A percentile compares a stretch with the other conserved stretches of the same genome.
Evolutionary conservation across 768 basidiomycete genomes (phyloP).

Genomic region (Candolleomyces eurysporus): DNA sequence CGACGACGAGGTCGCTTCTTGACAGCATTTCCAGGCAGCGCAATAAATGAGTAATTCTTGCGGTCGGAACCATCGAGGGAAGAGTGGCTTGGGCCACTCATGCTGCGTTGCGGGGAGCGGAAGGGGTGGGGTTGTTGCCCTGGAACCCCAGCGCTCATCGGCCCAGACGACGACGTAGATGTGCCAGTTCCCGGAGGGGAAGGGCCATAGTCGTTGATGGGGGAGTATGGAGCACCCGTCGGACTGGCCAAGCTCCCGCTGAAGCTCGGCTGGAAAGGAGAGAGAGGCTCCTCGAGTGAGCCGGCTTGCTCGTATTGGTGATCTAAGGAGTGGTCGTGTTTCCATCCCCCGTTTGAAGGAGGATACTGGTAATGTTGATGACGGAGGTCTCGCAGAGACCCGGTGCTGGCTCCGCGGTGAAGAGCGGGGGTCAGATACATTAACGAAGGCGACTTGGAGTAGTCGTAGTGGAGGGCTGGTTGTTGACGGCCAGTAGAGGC

Average conservation of each 20-base stretch:
- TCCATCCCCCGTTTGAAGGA: conserved; percentile 35
- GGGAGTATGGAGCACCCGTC: conserved; percentile 43
- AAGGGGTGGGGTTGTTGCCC: conserved; percentile 25
- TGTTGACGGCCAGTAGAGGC: conserved; percentile 30
- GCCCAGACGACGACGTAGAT: conserved; percentile 50
- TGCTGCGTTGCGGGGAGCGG: conserved; percentile 28
- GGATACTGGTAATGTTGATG: conserved; percentile 37
- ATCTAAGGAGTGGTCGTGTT: conserved; percentile 33
- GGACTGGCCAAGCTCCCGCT: conserved; percentile 37
- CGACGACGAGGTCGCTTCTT: conserved; percentile 82
- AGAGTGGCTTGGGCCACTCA: conserved; percentile 23
- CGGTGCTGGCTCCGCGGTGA: conserved; percentile 45
- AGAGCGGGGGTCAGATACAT: conserved; percentile 38
- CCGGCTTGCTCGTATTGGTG: conserved; percentile 15
- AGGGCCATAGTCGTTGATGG: conserved; percentile 51
- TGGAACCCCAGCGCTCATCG: conserved; percentile 21
- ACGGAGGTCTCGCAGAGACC: conserved; percentile 43
- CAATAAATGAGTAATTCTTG: conserved; percentile 82
- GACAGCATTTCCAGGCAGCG: conserved; percentile 76
- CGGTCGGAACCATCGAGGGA: conserved; percentile 38
- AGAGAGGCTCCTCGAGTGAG: conserved; percentile 45
- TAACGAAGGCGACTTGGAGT: conserved; percentile 33
- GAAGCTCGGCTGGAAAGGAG: conserved; percentile 55
- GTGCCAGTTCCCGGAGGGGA: conserved; percentile 64
- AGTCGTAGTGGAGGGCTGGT: conserved; percentile 36